phyloP scores from a whole-genome alignment of 2,329 filamentous ascomycete species.

The Paraconiothyrium sp. region DNA sequence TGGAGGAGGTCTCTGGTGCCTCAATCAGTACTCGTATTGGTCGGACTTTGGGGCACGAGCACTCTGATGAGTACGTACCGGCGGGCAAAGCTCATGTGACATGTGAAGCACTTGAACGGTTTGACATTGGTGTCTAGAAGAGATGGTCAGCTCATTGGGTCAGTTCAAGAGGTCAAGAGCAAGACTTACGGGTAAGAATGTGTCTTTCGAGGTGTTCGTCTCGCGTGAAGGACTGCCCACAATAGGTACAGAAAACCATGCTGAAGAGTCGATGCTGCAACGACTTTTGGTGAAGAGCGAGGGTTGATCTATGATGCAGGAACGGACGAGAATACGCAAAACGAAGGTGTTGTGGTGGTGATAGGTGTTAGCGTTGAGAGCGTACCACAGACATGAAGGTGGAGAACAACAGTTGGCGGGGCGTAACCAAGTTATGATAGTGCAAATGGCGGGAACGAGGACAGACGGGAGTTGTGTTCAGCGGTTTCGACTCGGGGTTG shows the following conservation, averaged over 20 bases:
- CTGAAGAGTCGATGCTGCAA: slow-evolving; percentile 24
- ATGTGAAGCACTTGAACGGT: slow-evolving; percentile 64
- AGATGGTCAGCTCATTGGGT: slow-evolving; percentile 19
- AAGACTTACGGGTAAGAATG: slow-evolving; percentile 60
- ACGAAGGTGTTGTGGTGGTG: slow-evolving; percentile 16
- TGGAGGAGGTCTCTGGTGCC: slow-evolving; percentile 59
- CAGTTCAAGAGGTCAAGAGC: slow-evolving; percentile 1
- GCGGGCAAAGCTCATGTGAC: slow-evolving; percentile 64
- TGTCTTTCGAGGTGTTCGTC: slow-evolving; percentile 63
- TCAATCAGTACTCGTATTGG: slow-evolving; percentile 24
- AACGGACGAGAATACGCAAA: not conserved
- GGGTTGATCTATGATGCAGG: not conserved
- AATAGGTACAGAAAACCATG: slow-evolving; percentile 65
- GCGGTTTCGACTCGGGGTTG: slow-evolving; percentile 1
- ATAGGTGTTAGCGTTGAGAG: slow-evolving; percentile 14
- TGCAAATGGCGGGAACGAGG: slow-evolving; percentile 22
- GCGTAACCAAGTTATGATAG: slow-evolving; percentile 17
- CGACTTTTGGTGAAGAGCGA: slow-evolving; percentile 8
- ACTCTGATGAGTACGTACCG: slow-evolving; percentile 49
- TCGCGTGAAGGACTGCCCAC: slow-evolving; percentile 62
- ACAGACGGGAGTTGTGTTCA: slow-evolving; percentile 10
- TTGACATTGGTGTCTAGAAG: slow-evolving; percentile 62
- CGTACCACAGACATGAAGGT: slow-evolving; percentile 19
- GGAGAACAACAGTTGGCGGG: slow-evolving; percentile 16
- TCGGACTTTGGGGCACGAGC: not conserved